Base-by-base conservation (phyloP, 305 asterid genomes). In the Caryopteris hybrid region DNA sequence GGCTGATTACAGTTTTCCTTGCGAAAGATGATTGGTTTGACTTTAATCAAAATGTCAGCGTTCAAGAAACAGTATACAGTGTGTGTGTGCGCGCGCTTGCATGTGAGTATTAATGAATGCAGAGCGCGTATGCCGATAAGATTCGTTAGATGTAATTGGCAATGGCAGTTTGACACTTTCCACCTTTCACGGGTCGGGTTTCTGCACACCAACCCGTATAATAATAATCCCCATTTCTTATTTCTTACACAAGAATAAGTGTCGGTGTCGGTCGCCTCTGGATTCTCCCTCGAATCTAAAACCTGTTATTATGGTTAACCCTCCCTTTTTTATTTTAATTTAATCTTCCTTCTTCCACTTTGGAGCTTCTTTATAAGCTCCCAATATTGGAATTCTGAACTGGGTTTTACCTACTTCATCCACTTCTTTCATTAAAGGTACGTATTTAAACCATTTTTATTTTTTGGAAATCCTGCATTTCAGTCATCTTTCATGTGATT, bases 121-220 rank as follows among this genome's bases (percentile, higher is more conserved):
- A 53, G 77, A 78, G 63, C 81, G 81, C 79, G 83, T 81, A 27
- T 45, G 23, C 14, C 51, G 76, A 81, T 76, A 78, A 76, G 77
- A 72, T 56, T 5, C 33, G 33, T 2, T 5, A n/a, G n/a, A n/a
- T n/a, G n/a, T n/a, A n/a, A n/a, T n/a, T n/a, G n/a, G n/a, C n/a
- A n/a, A n/a, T n/a, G n/a, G n/a, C n/a, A n/a, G n/a, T n/a, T n/a
- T n/a, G n/a, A n/a, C n/a, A n/a, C 33, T 16, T 17, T 11, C 27
- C 53, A 9, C 22, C 21, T 38, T 22, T 51, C 4, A 39, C 70
- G 74, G 76, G 74, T 70, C 77, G 77, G 66, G 54, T 62, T 47
- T 52, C 6, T 31, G 36, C 36, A 31, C 36, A 31, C 36, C 36
- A 0, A 31, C 36, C 36, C 36, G 36, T 31, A 31, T 0, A 31